Conservation (phyloP, 768 basidiomycete genomes). For the Leccinum disarticulatum region DNA sequence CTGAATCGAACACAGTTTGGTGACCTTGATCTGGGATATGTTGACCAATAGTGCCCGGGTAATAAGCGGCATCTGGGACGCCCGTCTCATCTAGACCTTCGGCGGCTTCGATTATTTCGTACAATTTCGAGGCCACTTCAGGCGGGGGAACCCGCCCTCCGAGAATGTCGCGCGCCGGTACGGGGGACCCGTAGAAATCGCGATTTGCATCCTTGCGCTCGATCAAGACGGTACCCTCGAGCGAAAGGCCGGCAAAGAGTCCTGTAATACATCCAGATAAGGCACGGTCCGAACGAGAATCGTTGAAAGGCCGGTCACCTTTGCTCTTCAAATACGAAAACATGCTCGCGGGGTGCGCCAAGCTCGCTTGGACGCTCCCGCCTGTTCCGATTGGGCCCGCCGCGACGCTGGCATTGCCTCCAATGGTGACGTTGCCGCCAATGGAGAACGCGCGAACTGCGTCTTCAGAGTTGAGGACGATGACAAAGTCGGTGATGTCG, state of each 20-base stretch:
- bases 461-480: slow-evolving; percentile 95
- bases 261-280: slow-evolving; percentile 43
- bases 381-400: slow-evolving; percentile 96
- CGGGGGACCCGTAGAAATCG: slow-evolving; percentile 91
- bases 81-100: slow-evolving; percentile 88
- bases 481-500: slow-evolving; percentile 92
- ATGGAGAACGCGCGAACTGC: slow-evolving; percentile 94
- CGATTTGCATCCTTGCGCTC: slow-evolving; percentile 96
- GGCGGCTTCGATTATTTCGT: slow-evolving; percentile 96
- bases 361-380: slow-evolving; percentile 80
- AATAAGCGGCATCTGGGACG: slow-evolving; percentile 76
- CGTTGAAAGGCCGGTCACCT: slow-evolving; percentile 46
- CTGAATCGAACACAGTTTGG: slow-evolving; percentile 76
- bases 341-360: slow-evolving; percentile 95
- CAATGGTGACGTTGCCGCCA: slow-evolving; percentile 95
- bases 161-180: slow-evolving; percentile 89
- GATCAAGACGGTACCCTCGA: slow-evolving; percentile 93
- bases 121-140: slow-evolving; percentile 87
- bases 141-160: slow-evolving; percentile 95
- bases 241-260: slow-evolving; percentile 89
- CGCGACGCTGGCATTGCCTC: slow-evolving; percentile 80
- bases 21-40: slow-evolving; percentile 50
- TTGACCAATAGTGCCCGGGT: slow-evolving; percentile 64
- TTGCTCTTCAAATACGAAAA: slow-evolving; percentile 97
- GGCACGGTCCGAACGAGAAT: neutral